A percentile compares a stretch with the other conserved stretches of the same genome.
phyloP scores from a whole-genome alignment of 192 early-diverging fungal species.

The Funneliformis geosporum region DNA sequence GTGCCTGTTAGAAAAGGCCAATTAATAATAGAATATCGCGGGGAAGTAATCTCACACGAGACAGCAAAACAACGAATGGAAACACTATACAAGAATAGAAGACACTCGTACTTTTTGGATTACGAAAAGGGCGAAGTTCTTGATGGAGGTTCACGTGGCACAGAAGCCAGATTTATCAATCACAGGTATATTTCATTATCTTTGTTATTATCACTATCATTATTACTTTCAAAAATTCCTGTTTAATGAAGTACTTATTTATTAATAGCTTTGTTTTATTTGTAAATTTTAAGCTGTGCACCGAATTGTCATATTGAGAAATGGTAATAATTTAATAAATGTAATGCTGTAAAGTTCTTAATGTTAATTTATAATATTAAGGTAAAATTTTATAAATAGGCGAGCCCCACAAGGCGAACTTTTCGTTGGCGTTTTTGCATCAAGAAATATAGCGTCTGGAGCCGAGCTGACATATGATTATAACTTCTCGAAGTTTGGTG shows the following conservation, averaged over 20 bases:
- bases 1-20: conserved; percentile 54
- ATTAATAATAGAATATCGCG: conserved; percentile 80
- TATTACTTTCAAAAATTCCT: not conserved
- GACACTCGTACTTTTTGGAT: conserved; percentile 80
- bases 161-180: conserved; percentile 82
- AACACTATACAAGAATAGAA: conserved; percentile 60
- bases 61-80: conserved; percentile 73
- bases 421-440: conserved; percentile 73
- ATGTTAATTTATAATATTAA: not conserved
- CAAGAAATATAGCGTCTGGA: conserved; percentile 62
- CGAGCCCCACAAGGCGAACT: conserved; percentile 70
- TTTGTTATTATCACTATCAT: too few species aligned
- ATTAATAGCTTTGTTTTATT: not conserved
- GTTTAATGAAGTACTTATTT: not conserved
- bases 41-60: conserved; percentile 73
- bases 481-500: conserved; percentile 71
- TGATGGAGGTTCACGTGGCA: conserved; percentile 76
- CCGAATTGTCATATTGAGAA: conserved; percentile 91
- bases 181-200: conserved; percentile 49
- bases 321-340: conserved; percentile 55
- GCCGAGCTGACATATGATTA: conserved; percentile 85
- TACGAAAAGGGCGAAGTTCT: conserved; percentile 76
- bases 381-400: not conserved
- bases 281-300: conserved; percentile 55
- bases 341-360: not conserved